Evolutionary conservation across 2,329 filamentous ascomycete species (phyloP).

Genomic region (Aureobasidium subglaciale): DNA sequence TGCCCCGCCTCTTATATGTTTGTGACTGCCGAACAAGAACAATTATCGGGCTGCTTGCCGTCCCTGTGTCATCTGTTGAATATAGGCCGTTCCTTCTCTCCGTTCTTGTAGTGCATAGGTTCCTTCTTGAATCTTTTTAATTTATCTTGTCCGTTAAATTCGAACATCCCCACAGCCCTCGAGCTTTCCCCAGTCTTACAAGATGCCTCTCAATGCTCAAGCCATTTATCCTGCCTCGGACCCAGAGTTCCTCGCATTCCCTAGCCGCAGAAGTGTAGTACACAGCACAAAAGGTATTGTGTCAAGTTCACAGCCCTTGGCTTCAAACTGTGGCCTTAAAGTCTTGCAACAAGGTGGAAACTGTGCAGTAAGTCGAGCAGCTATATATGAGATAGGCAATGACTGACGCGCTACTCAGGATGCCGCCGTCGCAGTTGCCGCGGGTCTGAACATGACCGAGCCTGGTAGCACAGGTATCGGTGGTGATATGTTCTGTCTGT

Average conservation of each 20-base stretch:
- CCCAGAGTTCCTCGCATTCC: constrained; percentile 55
- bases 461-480: constrained; percentile 90
- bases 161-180: not conserved
- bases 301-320: constrained; percentile 80
- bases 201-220: constrained; percentile 43
- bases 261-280: constrained; percentile 81
- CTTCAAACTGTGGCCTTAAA: constrained; percentile 77
- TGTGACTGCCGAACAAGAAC: not conserved
- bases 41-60: not conserved
- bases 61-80: not conserved
- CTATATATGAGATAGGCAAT: not conserved
- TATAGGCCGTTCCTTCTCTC: not conserved
- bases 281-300: constrained; percentile 92
- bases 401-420: constrained; percentile 49
- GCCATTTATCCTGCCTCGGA: constrained; percentile 45
- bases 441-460: constrained; percentile 87
- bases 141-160: not conserved
- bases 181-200: constrained; percentile 5
- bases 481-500: constrained; percentile 95
- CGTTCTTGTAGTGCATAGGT: not conserved
- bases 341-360: constrained; percentile 86
- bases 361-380: constrained; percentile 61
- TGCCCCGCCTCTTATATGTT: constrained; percentile 11
- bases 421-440: constrained; percentile 91
- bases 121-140: not conserved